phyloP scores from a whole-genome alignment of 495 filamentous ascomycete species.

The Trichoderma parareesei region DNA sequence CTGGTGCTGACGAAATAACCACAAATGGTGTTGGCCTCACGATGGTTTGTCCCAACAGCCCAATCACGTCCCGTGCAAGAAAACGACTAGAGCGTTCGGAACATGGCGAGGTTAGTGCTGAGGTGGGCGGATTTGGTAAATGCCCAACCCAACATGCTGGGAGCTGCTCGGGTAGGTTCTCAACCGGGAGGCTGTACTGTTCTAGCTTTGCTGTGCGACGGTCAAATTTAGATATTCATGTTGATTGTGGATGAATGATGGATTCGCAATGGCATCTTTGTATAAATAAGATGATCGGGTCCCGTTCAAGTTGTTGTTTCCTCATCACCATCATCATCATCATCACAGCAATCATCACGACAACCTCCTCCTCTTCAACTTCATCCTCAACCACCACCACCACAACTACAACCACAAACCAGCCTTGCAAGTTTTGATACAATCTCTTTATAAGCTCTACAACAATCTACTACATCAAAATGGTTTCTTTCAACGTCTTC shows the following conservation, averaged over 20 bases:
- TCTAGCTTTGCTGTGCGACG: background rate
- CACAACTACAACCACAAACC: too few relatives aligned
- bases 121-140: background rate
- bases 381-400: background rate
- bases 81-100: background rate
- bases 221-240: background rate
- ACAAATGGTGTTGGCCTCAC: too few relatives aligned
- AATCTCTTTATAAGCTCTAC: background rate
- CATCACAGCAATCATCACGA: background rate
- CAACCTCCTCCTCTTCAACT: background rate
- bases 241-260: background rate
- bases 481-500: background rate
- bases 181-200: conserved; percentile 1
- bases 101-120: conserved; percentile 1
- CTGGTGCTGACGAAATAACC: background rate
- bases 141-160: background rate
- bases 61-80: background rate
- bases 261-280: background rate
- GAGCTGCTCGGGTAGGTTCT: background rate
- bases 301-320: background rate
- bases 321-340: conserved; percentile 3
- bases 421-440: too few relatives aligned
- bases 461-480: background rate
- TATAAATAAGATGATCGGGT: background rate
- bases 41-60: background rate